These are phyloP conservation scores for Austroboletus novae-zelandiae DNA, from an alignment of 1,284 basidiomycete species.

Conservation along the genomic window DNA sequence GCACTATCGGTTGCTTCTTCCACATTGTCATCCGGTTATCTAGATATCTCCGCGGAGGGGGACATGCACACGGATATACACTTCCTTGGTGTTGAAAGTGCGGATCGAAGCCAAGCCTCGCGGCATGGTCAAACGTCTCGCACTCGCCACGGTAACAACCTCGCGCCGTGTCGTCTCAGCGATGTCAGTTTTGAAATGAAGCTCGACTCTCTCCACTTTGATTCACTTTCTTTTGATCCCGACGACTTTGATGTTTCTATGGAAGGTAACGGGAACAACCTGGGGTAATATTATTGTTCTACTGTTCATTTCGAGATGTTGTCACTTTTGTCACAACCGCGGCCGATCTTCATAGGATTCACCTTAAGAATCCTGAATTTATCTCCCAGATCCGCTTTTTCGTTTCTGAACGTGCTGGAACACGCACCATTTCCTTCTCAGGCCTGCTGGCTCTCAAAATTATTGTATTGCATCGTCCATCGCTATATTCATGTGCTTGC, in stretches of 20 bases:
- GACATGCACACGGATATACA: slow-evolving; percentile 13
- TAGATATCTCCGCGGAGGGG: slow-evolving; percentile 22
- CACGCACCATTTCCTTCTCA: neutral
- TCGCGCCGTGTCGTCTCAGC: slow-evolving; percentile 9
- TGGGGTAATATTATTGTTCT: slow-evolving; percentile 13
- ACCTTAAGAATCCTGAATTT: slow-evolving; percentile 6
- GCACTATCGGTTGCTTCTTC: slow-evolving; percentile 13
- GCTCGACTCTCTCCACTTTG: slow-evolving; percentile 68
- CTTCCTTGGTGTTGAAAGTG: slow-evolving; percentile 18
- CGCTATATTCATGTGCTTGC: slow-evolving; percentile 11
- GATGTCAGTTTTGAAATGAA: slow-evolving; percentile 57
- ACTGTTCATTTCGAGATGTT: neutral
- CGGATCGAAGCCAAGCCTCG: slow-evolving; percentile 8
- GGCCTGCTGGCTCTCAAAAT: neutral
- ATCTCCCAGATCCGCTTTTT: neutral
- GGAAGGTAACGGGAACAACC: slow-evolving; percentile 9
- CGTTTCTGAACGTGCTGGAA: neutral
- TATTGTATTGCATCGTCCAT: neutral
- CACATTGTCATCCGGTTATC: slow-evolving; percentile 9
- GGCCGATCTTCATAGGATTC: slow-evolving; percentile 1
- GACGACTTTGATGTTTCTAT: slow-evolving; percentile 43
- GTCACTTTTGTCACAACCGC: slow-evolving; percentile 1
- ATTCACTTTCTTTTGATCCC: slow-evolving; percentile 61
- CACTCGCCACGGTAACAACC: neutral
- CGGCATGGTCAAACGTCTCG: slow-evolving; percentile 7